These are phyloP conservation scores for Musa itinerans DNA, from an alignment of 176 grass and related monocot species.

Conservation along the genomic window DNA sequence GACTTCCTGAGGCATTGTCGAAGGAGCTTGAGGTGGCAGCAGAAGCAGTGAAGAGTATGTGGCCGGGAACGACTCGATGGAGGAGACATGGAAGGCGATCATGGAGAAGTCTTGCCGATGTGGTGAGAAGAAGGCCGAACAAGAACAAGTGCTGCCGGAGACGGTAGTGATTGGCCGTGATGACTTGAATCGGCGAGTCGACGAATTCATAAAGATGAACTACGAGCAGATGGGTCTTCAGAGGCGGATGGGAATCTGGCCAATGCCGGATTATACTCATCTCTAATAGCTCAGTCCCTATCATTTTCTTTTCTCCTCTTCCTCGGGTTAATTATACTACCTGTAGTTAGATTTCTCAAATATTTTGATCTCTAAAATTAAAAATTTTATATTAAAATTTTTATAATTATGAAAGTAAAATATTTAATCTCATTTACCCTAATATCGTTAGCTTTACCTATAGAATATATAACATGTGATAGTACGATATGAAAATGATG, in stretches of 20 bases:
- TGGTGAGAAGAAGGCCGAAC: neutral
- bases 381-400: too few species aligned
- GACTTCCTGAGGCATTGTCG: neutral
- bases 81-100: conserved; percentile 74
- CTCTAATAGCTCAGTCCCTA: too few species aligned
- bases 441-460: too few species aligned
- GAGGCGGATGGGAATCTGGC: neutral
- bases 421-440: too few species aligned
- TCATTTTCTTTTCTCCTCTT: too few species aligned
- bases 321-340: too few species aligned
- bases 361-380: too few species aligned
- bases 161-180: conserved; percentile 25
- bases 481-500: too few species aligned
- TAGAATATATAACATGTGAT: too few species aligned
- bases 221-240: conserved; percentile 33
- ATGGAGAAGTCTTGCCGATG: conserved; percentile 45
- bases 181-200: conserved; percentile 64
- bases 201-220: conserved; percentile 87
- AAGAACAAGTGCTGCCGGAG: neutral
- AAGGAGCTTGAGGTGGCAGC: neutral
- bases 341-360: too few species aligned
- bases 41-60: neutral
- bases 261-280: neutral
- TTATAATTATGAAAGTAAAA: too few species aligned
- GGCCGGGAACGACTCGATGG: conserved; percentile 49